Evolutionary conservation across 1,284 basidiomycete genomes (phyloP).

Genomic region (Ceratobasidium sp.): DNA sequence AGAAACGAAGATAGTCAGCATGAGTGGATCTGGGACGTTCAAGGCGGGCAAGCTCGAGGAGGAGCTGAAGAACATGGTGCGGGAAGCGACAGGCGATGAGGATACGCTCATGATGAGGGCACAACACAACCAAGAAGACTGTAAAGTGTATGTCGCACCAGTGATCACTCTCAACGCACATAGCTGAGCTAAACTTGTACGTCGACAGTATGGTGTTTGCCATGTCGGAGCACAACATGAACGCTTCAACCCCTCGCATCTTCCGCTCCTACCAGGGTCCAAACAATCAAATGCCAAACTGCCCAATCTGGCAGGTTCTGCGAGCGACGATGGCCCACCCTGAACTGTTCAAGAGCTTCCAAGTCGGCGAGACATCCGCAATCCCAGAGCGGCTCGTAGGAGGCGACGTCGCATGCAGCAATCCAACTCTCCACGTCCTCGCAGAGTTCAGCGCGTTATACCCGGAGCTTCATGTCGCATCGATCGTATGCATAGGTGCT

Average conservation of each 20-base stretch:
- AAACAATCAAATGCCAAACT: no score
- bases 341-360: no score
- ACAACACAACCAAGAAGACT: background rate
- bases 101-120: background rate
- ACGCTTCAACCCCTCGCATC: background rate
- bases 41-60: background rate
- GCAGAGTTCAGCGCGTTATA: conserved; percentile 3
- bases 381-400: background rate
- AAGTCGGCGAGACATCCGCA: no score
- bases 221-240: no score
- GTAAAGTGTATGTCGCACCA: background rate
- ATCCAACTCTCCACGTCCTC: conserved; percentile 22
- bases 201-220: no score
- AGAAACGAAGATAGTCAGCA: background rate
- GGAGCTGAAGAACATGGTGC: background rate
- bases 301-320: no score
- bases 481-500: conserved; percentile 16
- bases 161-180: no score
- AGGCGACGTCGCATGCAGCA: conserved; percentile 19
- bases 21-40: background rate
- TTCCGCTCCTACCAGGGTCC: background rate
- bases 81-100: background rate
- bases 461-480: background rate
- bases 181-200: no score
- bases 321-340: no score